These are phyloP conservation scores for Ogataea pilisensis DNA, from an alignment of 805 yeast genomes.

Conservation along the genomic window DNA sequence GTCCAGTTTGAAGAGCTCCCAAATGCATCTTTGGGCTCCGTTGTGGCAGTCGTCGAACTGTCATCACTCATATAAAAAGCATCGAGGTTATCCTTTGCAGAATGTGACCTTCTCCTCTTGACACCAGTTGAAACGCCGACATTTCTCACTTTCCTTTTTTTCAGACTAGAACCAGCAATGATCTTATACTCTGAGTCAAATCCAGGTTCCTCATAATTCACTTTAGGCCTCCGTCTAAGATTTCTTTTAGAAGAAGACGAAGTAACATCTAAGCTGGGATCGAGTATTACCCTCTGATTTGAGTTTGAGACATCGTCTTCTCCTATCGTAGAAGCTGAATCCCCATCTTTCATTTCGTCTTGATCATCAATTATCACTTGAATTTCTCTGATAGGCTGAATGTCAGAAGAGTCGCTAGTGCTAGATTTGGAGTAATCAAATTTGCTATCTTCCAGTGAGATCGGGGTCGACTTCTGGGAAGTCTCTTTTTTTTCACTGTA, in stretches of 20 bases:
- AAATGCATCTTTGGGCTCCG: neutral
- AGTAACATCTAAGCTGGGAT: neutral
- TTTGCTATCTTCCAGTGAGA: neutral
- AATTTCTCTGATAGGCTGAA: no score
- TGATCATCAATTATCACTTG: no score
- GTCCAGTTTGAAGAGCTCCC: neutral
- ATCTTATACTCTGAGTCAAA: neutral
- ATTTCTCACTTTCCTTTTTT: neutral
- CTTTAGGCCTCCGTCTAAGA: neutral
- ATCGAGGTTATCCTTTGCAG: neutral
- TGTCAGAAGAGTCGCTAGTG: no score
- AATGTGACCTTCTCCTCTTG: neutral
- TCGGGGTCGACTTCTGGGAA: neutral
- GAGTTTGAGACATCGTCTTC: neutral
- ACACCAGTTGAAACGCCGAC: neutral
- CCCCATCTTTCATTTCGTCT: no score
- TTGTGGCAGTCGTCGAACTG: neutral
- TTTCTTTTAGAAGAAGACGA: neutral
- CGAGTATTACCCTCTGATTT: neutral
- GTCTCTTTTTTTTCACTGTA: neutral
- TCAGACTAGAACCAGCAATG: neutral
- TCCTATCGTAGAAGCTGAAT: no score
- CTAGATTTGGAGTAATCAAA: no score
- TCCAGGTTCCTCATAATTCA: neutral
- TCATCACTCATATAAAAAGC: neutral